phyloP scores from a whole-genome alignment of 2,329 filamentous ascomycete genomes.

The Colletotrichum viniferum region DNA sequence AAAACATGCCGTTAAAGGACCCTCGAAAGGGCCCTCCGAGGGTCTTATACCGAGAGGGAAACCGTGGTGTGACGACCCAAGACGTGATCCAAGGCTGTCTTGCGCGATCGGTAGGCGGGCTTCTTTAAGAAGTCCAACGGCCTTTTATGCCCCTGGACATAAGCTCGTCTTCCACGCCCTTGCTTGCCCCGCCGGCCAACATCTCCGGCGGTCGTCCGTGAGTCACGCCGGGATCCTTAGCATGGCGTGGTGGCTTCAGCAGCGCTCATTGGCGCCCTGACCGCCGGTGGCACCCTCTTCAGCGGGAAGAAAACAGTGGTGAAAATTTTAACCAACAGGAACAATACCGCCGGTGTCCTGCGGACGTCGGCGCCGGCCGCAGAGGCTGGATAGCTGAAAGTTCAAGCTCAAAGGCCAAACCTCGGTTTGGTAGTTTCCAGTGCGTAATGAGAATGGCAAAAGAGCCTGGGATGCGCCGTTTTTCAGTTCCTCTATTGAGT shows the following conservation, averaged over 20 bases:
- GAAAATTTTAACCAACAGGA: not conserved
- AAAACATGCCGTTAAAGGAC: not conserved
- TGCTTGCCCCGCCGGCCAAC: not conserved
- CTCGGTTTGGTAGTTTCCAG: not conserved
- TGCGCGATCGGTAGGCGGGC: not conserved
- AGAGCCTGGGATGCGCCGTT: not conserved
- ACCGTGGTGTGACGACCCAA: not conserved
- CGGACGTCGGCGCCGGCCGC: constrained; percentile 9
- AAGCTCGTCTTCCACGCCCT: not conserved
- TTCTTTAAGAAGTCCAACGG: not conserved
- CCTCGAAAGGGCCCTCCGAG: not conserved
- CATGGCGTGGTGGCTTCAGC: not conserved
- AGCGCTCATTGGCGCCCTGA: not conserved
- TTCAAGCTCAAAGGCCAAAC: not conserved
- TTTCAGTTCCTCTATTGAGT: not conserved
- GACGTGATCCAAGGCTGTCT: not conserved
- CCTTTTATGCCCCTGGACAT: not conserved
- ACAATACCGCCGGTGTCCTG: constrained; percentile 2
- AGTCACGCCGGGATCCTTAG: not conserved
- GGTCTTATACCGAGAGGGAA: not conserved
- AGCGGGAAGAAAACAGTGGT: not conserved
- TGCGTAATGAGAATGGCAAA: not conserved
- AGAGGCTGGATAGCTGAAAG: not conserved
- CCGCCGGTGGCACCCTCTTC: not conserved
- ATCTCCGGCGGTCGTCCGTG: not conserved